Conservation (phyloP, 306 rosid species). For the Glycine soja region DNA sequence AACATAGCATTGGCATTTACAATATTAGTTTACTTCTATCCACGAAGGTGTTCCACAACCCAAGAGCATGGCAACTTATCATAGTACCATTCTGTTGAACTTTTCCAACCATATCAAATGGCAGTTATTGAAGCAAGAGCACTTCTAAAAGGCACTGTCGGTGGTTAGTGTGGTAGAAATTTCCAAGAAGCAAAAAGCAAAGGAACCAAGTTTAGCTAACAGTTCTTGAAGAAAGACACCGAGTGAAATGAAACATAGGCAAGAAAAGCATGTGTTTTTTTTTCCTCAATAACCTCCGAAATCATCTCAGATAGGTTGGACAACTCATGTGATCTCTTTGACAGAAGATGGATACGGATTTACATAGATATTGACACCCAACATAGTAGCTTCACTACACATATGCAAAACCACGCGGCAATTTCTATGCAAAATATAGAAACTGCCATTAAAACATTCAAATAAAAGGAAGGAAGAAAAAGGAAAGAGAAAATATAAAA, state of each 20-base stretch:
- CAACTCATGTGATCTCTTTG: conserved; percentile 54
- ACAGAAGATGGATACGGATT: conserved; percentile 35
- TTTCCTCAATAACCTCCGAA: conserved; percentile 49
- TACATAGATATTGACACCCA: not conserved
- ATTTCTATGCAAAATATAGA: not conserved
- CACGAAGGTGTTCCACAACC: conserved; percentile 26
- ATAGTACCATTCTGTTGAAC: conserved; percentile 20
- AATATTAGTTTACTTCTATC: not conserved
- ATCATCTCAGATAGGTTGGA: conserved; percentile 34
- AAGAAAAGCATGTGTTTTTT: conserved; percentile 49
- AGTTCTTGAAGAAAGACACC: conserved; percentile 38
- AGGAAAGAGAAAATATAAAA: conserved; percentile 14
- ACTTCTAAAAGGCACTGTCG: conserved; percentile 18
- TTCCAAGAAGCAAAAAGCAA: conserved; percentile 31
- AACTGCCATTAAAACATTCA: conserved; percentile 17
- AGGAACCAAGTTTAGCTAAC: conserved; percentile 38
- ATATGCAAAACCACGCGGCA: not conserved
- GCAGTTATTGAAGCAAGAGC: conserved; percentile 4
- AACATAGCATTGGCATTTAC: conserved; percentile 36
- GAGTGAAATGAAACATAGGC: conserved; percentile 46
- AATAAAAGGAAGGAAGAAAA: not conserved
- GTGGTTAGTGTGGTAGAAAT: conserved; percentile 8
- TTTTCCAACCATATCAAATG: conserved; percentile 39
- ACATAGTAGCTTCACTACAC: not conserved
- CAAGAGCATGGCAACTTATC: conserved; percentile 33